phyloP scores from a whole-genome alignment of 1,284 basidiomycete genomes.

The Dichomitus squalens region DNA sequence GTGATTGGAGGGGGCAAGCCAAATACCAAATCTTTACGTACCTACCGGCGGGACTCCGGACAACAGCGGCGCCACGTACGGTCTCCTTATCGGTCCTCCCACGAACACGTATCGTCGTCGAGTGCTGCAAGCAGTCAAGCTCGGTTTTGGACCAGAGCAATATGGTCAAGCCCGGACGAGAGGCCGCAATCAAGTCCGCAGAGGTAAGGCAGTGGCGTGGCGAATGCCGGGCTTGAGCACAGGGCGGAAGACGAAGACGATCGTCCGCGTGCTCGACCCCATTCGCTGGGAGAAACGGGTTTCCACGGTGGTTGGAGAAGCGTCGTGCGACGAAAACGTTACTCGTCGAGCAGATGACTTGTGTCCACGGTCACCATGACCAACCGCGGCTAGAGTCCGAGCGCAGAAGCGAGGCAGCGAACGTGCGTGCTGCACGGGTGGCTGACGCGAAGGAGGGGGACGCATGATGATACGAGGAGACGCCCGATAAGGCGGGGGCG shows the following conservation, averaged over 20 bases:
- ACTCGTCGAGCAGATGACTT: constrained; percentile 20
- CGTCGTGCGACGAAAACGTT: constrained; percentile 20
- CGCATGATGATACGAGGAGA: not conserved
- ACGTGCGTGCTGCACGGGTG: constrained; percentile 25
- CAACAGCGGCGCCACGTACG: not conserved
- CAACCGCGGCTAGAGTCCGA: constrained; percentile 8
- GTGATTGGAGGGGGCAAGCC: constrained; percentile 20
- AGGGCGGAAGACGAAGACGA: constrained; percentile 2
- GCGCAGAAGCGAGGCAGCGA: constrained; percentile 19
- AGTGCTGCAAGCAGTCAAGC: constrained; percentile 4
- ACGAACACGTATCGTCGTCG: not conserved
- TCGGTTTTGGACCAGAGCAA: not conserved
- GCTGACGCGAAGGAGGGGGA: constrained; percentile 4
- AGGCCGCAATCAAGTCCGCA: not conserved
- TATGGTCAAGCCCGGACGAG: not conserved
- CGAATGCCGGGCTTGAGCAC: not conserved
- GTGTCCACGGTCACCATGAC: constrained; percentile 7
- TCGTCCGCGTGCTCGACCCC: constrained; percentile 23
- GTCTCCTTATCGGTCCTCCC: constrained; percentile 16
- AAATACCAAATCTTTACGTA: constrained; percentile 25
- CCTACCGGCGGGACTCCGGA: constrained; percentile 2
- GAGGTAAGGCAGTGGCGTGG: not conserved
- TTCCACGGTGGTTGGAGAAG: constrained; percentile 17
- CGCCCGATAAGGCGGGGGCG: not conserved
- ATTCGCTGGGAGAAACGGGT: constrained; percentile 20